Base-by-base conservation (phyloP, 148 eudicot genomes). In the Rheum nobile region DNA sequence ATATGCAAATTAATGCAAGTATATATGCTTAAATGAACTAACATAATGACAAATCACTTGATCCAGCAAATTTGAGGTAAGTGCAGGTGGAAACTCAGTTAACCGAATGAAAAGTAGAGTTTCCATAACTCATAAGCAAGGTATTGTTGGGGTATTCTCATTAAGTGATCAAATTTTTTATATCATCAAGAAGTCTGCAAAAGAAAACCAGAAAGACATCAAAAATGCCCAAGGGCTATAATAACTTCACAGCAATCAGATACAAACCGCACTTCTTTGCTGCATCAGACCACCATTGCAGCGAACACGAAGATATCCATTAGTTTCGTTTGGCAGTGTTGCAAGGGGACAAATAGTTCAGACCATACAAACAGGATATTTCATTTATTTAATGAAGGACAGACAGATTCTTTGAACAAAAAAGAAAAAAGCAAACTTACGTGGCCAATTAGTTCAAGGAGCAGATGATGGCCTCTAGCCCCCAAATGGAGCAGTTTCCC, bases 281-380 rank as follows among this genome's bases (percentile, higher is more conserved):
- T 95, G 99, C 85, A 90, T 91, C 38, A 95, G 80, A 75, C 97
- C 99, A 43, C 99, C 99, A 72, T 88, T 95, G 79, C 97, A 91
- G 75, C 93, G 93, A 81, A 95, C 96, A 52, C 93, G 90, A 47
- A 95, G 78, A 80, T 88, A 95, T n/a, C 99, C 97, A 87, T 95
- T 95, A 59, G 84, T 88, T 72, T 85, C 82, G 71, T 63, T 75
- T 46, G 93, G 82, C 69, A 97, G 98, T 70, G 91, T 97, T 94
- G 91, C 85, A 84, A 43, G 73, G 24, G 68, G 6, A 37, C 16
- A 59, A 29, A 38, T 32, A 35, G 41, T 6, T 34, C 42, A 67
- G 65, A 22, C 31, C 65, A 57, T 26, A 57, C 14, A 57, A 26
- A 24, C 65, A 9, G 8, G 57, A 50, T 26, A 22, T 57, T 57